These are phyloP conservation scores for Coemansia sp. DNA, from an alignment of 192 early-diverging fungal species.

Conservation along the genomic window DNA sequence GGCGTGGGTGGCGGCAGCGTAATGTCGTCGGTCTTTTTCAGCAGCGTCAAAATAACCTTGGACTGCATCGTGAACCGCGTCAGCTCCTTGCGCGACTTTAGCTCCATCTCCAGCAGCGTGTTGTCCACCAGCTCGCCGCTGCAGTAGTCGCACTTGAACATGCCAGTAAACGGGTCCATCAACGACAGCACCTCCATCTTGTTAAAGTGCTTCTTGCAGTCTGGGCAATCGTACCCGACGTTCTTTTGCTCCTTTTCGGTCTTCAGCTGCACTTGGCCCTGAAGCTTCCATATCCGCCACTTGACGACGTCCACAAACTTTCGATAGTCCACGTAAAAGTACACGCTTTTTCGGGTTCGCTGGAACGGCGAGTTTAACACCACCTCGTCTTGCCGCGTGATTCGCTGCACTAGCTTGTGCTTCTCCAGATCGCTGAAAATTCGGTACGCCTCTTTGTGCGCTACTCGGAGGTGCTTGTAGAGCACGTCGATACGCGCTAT, in stretches of 20 bases:
- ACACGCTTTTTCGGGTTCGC: slow-evolving; percentile 54
- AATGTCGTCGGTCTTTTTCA: slow-evolving; percentile 69
- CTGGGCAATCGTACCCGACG: slow-evolving; percentile 64
- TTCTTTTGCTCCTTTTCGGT: slow-evolving; percentile 70
- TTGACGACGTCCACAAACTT: slow-evolving; percentile 92
- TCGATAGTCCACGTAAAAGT: slow-evolving; percentile 90
- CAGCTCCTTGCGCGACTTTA: slow-evolving; percentile 54
- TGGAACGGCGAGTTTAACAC: slow-evolving; percentile 45
- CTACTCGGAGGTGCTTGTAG: slow-evolving; percentile 60
- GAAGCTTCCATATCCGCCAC: slow-evolving; percentile 86
- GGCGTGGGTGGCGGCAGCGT: slow-evolving; percentile 58
- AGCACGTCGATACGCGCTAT: slow-evolving; percentile 78
- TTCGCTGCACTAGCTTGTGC: slow-evolving; percentile 61
- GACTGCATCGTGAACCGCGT: slow-evolving; percentile 67
- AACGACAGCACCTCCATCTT: slow-evolving; percentile 61
- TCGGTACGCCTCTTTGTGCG: slow-evolving; percentile 67
- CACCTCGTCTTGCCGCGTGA: slow-evolving; percentile 32
- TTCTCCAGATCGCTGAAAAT: slow-evolving; percentile 77
- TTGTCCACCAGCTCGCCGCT: slow-evolving; percentile 58
- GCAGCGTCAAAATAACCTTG: slow-evolving; percentile 66
- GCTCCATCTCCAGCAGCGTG: slow-evolving; percentile 60
- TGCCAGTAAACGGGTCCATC: slow-evolving; percentile 33
- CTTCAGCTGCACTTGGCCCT: slow-evolving; percentile 55
- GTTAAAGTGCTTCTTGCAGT: slow-evolving; percentile 59
- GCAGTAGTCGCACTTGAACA: slow-evolving; percentile 66